Conservation (phyloP, 805 yeast genomes). For the Candida tammaniensis region DNA sequence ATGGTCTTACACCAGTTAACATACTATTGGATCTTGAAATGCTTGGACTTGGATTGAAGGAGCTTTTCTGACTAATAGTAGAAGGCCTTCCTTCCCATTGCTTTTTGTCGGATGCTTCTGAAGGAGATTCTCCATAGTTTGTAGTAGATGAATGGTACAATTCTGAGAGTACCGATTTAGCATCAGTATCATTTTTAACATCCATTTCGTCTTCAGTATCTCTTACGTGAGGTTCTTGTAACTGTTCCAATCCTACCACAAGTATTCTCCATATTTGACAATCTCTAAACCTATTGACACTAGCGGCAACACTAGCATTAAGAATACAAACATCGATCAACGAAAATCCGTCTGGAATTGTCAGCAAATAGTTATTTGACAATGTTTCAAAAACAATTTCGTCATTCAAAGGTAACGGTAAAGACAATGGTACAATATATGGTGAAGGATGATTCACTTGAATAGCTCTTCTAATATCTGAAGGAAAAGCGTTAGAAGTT, state of each 20-base stretch:
- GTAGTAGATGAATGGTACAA: conserved; percentile 39
- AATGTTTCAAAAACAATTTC: conserved; percentile 45
- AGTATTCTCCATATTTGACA: conserved; percentile 64
- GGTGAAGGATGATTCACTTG: conserved; percentile 25
- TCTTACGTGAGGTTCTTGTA: no score
- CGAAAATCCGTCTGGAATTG: conserved; percentile 47
- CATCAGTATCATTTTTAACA: conserved; percentile 8
- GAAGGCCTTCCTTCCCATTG: conserved; percentile 14
- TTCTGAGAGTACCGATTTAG: conserved; percentile 32
- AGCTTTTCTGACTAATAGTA: conserved; percentile 19
- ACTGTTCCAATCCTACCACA: conserved; percentile 45
- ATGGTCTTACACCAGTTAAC: conserved; percentile 6
- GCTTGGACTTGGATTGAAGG: conserved; percentile 14
- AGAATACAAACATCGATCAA: conserved; percentile 53
- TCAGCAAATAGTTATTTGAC: conserved; percentile 46
- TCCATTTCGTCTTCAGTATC: conserved; percentile 4
- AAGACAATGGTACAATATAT: conserved; percentile 38
- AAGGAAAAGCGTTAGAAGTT: conserved; percentile 3
- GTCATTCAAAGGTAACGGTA: conserved; percentile 45
- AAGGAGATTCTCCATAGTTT: conserved; percentile 28
- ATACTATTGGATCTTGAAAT: conserved; percentile 13
- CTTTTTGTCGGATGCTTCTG: conserved; percentile 12
- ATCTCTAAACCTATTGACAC: conserved; percentile 50
- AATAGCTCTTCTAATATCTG: conserved; percentile 8
- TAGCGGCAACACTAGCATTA: conserved; percentile 56